Evolutionary conservation across 1,284 basidiomycete genomes (phyloP).

Genomic region (Schizopora paradoxa): DNA sequence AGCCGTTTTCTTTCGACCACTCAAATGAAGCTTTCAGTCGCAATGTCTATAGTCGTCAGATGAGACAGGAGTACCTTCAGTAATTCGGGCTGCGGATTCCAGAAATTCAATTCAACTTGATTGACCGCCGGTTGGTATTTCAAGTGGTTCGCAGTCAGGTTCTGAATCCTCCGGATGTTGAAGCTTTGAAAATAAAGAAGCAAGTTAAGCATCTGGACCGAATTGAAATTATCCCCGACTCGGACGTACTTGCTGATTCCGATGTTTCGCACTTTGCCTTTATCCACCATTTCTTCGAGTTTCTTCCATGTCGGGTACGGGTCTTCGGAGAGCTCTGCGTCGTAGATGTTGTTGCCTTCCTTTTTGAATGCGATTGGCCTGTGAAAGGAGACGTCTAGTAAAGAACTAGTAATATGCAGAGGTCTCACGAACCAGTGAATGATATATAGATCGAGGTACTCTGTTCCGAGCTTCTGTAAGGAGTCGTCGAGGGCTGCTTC

Average conservation of each 20-base stretch:
- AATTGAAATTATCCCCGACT: neutral
- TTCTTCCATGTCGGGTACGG: conserved; percentile 81
- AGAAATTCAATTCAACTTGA: conserved; percentile 81
- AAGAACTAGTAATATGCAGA: neutral
- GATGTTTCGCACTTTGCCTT: conserved; percentile 79
- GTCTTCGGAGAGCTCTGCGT: conserved; percentile 63
- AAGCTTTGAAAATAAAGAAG: conserved; percentile 37
- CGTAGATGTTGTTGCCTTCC: conserved; percentile 41
- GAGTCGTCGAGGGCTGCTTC: conserved; percentile 67
- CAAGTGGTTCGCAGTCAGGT: conserved; percentile 64
- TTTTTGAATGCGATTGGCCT: conserved; percentile 71
- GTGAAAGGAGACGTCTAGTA: neutral
- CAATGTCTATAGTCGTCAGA: neutral
- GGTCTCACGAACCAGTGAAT: conserved; percentile 74
- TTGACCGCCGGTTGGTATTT: conserved; percentile 75
- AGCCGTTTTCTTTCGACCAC: conserved; percentile 59
- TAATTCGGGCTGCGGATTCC: conserved; percentile 79
- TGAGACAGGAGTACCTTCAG: conserved; percentile 44
- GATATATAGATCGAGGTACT: conserved; percentile 77
- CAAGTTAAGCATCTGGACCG: conserved; percentile 19
- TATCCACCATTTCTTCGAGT: conserved; percentile 73
- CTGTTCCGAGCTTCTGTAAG: conserved; percentile 58
- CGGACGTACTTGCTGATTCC: conserved; percentile 68
- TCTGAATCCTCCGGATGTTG: conserved; percentile 53
- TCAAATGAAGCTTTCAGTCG: conserved; percentile 20